Evolutionary conservation across 2,329 filamentous ascomycete genomes (phyloP), one percentile per base, ranked within the genome.

Genomic region (Colletotrichum magnum): DNA sequence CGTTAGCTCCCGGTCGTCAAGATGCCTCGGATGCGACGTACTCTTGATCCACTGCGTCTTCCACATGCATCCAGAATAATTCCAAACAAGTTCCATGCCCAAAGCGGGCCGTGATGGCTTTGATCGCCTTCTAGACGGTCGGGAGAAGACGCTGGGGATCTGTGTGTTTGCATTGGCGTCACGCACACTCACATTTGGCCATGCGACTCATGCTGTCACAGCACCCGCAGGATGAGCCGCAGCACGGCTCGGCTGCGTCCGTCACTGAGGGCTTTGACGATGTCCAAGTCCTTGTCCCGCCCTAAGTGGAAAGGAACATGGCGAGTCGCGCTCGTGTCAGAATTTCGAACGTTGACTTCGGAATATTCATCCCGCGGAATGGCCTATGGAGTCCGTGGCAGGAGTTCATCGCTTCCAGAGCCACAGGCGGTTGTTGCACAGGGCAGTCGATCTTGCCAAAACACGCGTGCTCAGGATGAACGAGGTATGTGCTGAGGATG

Each of bases 91-190:
- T 60, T 69, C 66, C 43, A 60, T 51, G 48, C 57, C 62, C 32
- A 32, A 32, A 57, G 36, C 51, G 62, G n/a, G n/a, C 18, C 12
- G 1, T 5, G 0, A n/a, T 28, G 4, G 66, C 56, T 56, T 50
- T 60, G 56, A 26, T 32, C 50, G 21, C 24, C 13, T 69, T 69
- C 62, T 52, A 69, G 66, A 69, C 26, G 62, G 24, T 28, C 66
- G 66, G 43, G 52, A 66, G 62, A 66, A 66, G 32, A 53, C 50
- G 24, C 32, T 10, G 32, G 32, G 54, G 41, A 24, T 39, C 50
- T 41, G 60, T 60, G 56, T 36, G 41, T 28, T 51, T 52, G 26
- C 26, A 32, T 26, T 26, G 16, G 48, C n/a, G 32, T 36, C 32
- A 36, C 32, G 32, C 32, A 36, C 32, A 36, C 7, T 36, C 32